Evolutionary conservation across 23 red algal species (phyloP).

Genomic region (Gracilaria caudata): DNA sequence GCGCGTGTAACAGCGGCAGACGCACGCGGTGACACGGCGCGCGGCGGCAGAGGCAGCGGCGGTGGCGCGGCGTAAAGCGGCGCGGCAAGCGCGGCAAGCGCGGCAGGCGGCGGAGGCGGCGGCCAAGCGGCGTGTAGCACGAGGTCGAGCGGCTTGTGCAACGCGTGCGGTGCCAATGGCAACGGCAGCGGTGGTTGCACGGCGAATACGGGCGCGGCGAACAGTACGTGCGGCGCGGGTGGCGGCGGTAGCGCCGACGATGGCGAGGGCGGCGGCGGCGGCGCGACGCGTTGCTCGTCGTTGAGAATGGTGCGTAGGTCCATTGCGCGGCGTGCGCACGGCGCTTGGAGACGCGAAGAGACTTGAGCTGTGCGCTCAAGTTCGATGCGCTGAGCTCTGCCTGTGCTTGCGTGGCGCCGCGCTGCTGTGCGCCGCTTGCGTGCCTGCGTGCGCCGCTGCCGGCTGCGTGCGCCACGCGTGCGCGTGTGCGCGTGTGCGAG

Average conservation of each 20-base stretch:
- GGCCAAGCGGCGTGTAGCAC: no score
- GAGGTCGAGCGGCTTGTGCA: conserved; percentile 14
- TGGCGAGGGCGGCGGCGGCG: conserved; percentile 3
- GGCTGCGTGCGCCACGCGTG: not conserved
- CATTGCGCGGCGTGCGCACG: conserved; percentile 18
- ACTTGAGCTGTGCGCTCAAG: no score
- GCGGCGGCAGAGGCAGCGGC: not conserved
- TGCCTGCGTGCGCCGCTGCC: not conserved
- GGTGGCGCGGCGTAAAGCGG: not conserved
- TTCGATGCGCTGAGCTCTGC: no score
- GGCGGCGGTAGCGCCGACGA: not conserved
- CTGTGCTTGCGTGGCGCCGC: not conserved
- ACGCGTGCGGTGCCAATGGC: conserved; percentile 7
- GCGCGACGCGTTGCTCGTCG: conserved; percentile 12
- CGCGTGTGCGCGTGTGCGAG: not conserved
- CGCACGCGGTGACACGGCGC: not conserved
- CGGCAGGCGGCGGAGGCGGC: not conserved
- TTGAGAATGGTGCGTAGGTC: conserved; percentile 64
- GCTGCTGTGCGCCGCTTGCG: not conserved
- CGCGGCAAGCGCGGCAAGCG: not conserved
- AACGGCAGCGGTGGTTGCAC: not conserved
- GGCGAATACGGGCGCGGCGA: not conserved
- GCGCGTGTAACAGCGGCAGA: no score
- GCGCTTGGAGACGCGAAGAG: not conserved
- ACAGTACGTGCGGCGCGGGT: not conserved